Evolutionary conservation across 2,329 filamentous ascomycete genomes (phyloP), one percentile per base, ranked within the genome.

Genomic region (Furcasterigmium sp.): DNA sequence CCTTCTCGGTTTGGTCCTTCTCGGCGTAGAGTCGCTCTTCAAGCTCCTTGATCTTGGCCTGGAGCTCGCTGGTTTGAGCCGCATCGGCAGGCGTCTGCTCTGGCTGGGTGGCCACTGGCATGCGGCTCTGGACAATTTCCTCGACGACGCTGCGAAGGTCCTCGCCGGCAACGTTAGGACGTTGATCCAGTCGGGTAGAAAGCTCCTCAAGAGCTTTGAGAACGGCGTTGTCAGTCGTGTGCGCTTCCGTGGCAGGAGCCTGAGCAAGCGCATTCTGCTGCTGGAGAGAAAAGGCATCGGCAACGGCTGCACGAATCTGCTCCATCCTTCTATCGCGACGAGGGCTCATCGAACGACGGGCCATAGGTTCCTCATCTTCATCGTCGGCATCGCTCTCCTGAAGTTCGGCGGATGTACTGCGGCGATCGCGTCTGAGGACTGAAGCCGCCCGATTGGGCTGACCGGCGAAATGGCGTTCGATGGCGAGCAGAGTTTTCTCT

Each of bases 371-470:
- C 18, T 95, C 90, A 51, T 94, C 91, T 58, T 95, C 90, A 49
- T 95, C 91, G 60, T 97, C 91, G 10, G 93, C 91, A 65, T 97
- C 93, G 59, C 91, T 96, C 46, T 94, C 82, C 38, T 79, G 73
- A 4, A 76, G 57, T 23, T 89, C 85, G n/a, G 73, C 79, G 37
- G 86, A 91, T 32, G 80, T 64, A 60, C 83, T 88, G 52, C 82
- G 79, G 51, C 78, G 72, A 20, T 77, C 75, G 32, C 75, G 75
- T 23, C 77, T 72, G n/a, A 45, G 36, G 43, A 72, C 78, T 10
- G 80, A 78, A 20, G 72, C 68, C 13, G 73, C 70, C 43, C 72
- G 72, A 23, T 71, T 70, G 21, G 78, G 73, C 52, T 85, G 71
- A 35, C 72, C 68, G 15, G 73, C 72, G 43, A 95, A 64, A 4